Base-by-base conservation (phyloP, 768 basidiomycete species). In the Leucocoprinus birnbaumii region DNA sequence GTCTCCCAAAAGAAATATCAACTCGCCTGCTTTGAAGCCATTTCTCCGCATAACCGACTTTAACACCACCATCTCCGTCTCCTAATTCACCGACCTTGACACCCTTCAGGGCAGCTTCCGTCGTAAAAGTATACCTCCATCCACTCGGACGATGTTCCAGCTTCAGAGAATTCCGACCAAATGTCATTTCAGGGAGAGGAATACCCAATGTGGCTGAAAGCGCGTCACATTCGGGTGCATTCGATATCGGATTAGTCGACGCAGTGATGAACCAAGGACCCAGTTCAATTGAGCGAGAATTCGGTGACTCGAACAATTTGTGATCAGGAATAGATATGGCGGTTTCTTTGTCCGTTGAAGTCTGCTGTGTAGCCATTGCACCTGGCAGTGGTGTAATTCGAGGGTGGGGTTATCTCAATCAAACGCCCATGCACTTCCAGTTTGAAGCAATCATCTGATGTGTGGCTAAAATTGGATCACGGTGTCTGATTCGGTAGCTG, bases 141-240 rank as follows among this genome's bases (percentile, higher is more conserved):
- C 82, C 83, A 7, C 80, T 83, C 0, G 82, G 69, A 22, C 65
- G 72, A 62, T 98, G 91, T 27, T 78, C 74, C 22, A 98, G 70
- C 3, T 76, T 72, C 8, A 99, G 77, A 14, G 66, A 67, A 69
- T 98, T 98, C 68, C 80, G 83, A 4, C 94, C 94, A 63, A 98
- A 98, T 0, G 91, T 94, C 93, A 98, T 98, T 67, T 99, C 97
- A 2, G 97, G 97, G 1, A 96, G 70, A 0, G 96, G 91, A 22
- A 98, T 77, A 2, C 86, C 84, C 3, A 91, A 73, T 0, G 69
- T 61, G 5, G 80, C 71, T 48, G 89, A 86, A 44, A 92, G 71
- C 0, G 76, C 75, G 65, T 95, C 89, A 58, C 83, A 84, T 61
- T 93, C 85, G 43, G 73, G 67, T 1, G 92, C 87, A 64, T 86